phyloP scores from a whole-genome alignment of 208 protist species.

The Trypanosoma cruzi region DNA sequence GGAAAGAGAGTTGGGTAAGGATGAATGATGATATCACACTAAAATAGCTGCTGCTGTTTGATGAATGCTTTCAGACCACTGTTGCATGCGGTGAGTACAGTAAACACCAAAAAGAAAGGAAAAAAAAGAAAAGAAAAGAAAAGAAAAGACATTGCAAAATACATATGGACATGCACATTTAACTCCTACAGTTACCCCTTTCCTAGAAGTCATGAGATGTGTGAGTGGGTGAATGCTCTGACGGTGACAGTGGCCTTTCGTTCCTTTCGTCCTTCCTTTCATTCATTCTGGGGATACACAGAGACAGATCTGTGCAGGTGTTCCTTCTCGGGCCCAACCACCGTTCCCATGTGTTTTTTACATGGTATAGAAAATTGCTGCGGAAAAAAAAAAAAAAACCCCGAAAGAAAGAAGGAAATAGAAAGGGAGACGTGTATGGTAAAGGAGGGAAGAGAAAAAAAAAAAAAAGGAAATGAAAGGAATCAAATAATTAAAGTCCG shows the following conservation, averaged over 20 bases:
- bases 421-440: background rate
- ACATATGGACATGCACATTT: conserved; percentile 10
- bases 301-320: conserved; percentile 4
- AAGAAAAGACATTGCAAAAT: background rate
- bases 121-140: background rate
- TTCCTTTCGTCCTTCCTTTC: too few relatives aligned
- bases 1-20: background rate
- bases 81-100: background rate
- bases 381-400: background rate
- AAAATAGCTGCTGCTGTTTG: background rate
- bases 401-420: background rate
- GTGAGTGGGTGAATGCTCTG: too few relatives aligned
- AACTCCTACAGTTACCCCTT: too few relatives aligned
- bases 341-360: too few relatives aligned
- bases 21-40: background rate
- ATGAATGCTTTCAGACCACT: background rate
- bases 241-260: too few relatives aligned
- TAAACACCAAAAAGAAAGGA: background rate
- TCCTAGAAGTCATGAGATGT: too few relatives aligned
- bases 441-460: background rate
- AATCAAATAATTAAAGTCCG: too few relatives aligned
- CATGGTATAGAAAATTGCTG: too few relatives aligned
- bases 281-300: too few relatives aligned
- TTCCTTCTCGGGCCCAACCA: too few relatives aligned
- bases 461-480: background rate